Conservation (phyloP, 1,139 yeast genomes). For the Yamadazyma membranifaciens region DNA sequence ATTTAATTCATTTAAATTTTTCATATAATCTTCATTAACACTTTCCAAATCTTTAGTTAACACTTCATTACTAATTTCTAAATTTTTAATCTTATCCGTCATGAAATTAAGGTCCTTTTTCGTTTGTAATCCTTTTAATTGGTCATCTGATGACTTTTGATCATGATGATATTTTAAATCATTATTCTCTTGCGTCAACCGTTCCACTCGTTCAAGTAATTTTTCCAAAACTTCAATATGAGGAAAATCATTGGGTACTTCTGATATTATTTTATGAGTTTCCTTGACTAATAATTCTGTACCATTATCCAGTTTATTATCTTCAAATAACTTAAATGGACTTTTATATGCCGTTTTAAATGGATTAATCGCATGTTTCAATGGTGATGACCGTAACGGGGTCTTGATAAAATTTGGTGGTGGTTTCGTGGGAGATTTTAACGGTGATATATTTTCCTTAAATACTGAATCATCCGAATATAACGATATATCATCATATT, state of each 20-base stretch:
- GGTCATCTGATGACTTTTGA: constrained; percentile 3
- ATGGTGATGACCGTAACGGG: constrained; percentile 6
- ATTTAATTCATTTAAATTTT: constrained; percentile 17
- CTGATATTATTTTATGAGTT: constrained; percentile 28
- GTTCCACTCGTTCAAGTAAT: constrained; percentile 13
- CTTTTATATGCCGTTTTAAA: background rate
- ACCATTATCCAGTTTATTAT: constrained; percentile 8
- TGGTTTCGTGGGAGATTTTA: constrained; percentile 4
- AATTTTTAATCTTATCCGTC: constrained; percentile 21
- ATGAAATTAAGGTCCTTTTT: constrained; percentile 8
- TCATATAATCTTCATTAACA: constrained; percentile 18
- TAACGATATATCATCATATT: constrained; percentile 16
- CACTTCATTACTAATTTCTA: constrained; percentile 22
- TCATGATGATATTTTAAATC: constrained; percentile 1
- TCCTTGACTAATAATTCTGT: constrained; percentile 28
- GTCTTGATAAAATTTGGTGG: constrained; percentile 1
- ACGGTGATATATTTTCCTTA: constrained; percentile 12
- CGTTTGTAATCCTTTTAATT: background rate
- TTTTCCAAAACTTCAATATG: constrained; percentile 9
- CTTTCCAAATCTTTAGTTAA: constrained; percentile 17
- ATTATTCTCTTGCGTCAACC: constrained; percentile 9
- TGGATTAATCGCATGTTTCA: constrained; percentile 5
- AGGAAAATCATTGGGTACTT: constrained; percentile 22
- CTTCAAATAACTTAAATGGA: background rate
- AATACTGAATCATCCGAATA: constrained; percentile 18